Conservation (phyloP, 495 filamentous ascomycete species). For the Penicillium robsamsonii region DNA sequence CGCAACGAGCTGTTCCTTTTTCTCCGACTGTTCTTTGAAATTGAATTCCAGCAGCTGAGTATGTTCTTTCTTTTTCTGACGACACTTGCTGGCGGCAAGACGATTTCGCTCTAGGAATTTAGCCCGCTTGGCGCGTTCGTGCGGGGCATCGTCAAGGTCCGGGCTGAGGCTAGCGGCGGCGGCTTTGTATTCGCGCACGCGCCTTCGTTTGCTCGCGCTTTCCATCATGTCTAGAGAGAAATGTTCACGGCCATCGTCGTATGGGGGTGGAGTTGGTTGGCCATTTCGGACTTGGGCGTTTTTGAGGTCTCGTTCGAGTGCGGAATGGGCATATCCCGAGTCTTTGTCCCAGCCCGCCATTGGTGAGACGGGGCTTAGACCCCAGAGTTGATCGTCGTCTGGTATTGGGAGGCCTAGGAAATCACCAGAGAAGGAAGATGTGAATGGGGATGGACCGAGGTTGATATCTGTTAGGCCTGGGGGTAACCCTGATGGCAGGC, state of each 20-base stretch:
- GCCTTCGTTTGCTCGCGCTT: slow-evolving; percentile 4
- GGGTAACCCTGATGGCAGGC: slow-evolving; percentile 4
- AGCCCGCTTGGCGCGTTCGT: slow-evolving; percentile 34
- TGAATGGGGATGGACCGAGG: slow-evolving; percentile 22
- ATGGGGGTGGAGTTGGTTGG: slow-evolving; percentile 43
- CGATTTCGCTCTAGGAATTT: slow-evolving; percentile 78
- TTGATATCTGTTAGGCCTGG: slow-evolving; percentile 1
- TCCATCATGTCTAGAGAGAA: slow-evolving; percentile 5
- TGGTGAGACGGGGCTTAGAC: slow-evolving; percentile 33
- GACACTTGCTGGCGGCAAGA: slow-evolving; percentile 80
- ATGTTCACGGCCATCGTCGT: slow-evolving; percentile 20
- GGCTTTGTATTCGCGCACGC: slow-evolving; percentile 16
- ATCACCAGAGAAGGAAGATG: slow-evolving; percentile 27
- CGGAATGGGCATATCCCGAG: slow-evolving; percentile 24
- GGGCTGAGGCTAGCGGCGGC: slow-evolving; percentile 27
- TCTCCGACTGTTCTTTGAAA: slow-evolving; percentile 45
- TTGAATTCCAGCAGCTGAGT: slow-evolving; percentile 56
- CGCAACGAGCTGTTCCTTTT: slow-evolving; percentile 65
- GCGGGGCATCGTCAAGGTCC: slow-evolving; percentile 25
- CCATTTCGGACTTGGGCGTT: slow-evolving; percentile 43
- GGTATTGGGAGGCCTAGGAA: slow-evolving; percentile 30
- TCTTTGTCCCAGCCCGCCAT: slow-evolving; percentile 35
- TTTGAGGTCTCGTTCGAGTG: slow-evolving; percentile 34
- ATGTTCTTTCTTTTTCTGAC: slow-evolving; percentile 82
- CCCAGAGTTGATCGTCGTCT: slow-evolving; percentile 39